A percentile compares a stretch with the other conserved stretches of the same genome.
These are phyloP conservation scores for Exophiala xenobiotica DNA, from an alignment of 2,329 filamentous ascomycete species.

Conservation along the genomic window DNA sequence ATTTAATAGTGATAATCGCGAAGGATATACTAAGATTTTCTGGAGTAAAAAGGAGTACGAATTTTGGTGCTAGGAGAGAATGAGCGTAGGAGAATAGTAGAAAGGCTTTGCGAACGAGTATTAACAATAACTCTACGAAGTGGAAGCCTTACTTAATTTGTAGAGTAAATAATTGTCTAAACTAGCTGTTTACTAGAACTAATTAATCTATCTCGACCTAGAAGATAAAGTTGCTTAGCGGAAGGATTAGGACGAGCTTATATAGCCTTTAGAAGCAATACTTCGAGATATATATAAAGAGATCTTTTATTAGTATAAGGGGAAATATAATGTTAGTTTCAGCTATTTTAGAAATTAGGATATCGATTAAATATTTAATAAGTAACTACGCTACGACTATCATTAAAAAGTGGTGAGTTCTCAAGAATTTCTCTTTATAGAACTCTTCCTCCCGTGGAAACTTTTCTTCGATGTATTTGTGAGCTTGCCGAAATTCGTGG, in stretches of 20 bases:
- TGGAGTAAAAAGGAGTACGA: not conserved
- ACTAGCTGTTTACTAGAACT: not conserved
- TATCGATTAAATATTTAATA: too few species aligned
- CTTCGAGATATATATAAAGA: not conserved
- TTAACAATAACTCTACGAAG: not conserved
- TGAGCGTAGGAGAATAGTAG: not conserved
- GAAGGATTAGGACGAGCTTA: not conserved
- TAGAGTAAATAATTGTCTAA: not conserved
- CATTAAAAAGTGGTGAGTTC: not conserved
- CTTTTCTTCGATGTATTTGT: not conserved
- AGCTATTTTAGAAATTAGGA: not conserved
- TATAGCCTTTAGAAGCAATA: not conserved
- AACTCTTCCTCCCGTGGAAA: not conserved
- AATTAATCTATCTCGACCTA: not conserved
- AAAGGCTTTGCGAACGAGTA: not conserved
- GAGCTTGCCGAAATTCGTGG: conserved; percentile 1
- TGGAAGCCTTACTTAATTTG: not conserved
- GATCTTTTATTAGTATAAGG: too few species aligned
- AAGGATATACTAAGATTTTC: not conserved
- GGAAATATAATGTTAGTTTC: too few species aligned
- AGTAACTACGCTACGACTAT: too few species aligned
- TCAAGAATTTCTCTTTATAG: not conserved
- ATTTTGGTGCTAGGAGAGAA: not conserved
- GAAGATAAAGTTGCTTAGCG: conserved; percentile 1
- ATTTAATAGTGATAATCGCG: conserved; percentile 1